Evolutionary conservation across 2,329 filamentous ascomycete species (phyloP).

Genomic region (Sphaerulina musiva): DNA sequence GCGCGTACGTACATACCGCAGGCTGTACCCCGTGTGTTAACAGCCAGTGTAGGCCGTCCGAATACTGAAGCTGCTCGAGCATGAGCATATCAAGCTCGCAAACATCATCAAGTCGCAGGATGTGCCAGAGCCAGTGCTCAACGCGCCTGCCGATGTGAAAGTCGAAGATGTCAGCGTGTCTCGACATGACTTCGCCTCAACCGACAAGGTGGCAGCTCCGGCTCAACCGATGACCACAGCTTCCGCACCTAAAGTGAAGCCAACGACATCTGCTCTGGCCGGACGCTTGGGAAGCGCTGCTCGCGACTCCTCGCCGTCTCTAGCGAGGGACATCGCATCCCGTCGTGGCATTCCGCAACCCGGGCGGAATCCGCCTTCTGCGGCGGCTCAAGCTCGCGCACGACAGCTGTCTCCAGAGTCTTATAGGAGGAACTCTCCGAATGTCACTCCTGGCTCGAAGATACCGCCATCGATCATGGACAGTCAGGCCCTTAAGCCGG

Average conservation of each 20-base stretch:
- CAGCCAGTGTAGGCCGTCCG: constrained; percentile 64
- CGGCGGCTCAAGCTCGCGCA: constrained; percentile 28
- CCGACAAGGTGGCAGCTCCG: constrained; percentile 14
- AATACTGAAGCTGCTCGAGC: constrained; percentile 75
- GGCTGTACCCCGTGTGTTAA: too few relatives aligned
- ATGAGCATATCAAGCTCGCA: constrained; percentile 78
- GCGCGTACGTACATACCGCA: neutral
- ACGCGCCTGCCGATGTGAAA: neutral
- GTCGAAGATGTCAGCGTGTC: constrained; percentile 32
- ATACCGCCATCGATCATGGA: constrained; percentile 30
- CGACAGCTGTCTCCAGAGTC: constrained; percentile 30
- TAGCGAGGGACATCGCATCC: constrained; percentile 36
- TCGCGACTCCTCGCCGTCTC: constrained; percentile 33
- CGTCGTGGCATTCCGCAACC: constrained; percentile 33
- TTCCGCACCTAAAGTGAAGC: constrained; percentile 11
- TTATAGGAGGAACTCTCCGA: constrained; percentile 17
- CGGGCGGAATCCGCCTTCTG: constrained; percentile 21
- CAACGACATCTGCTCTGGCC: constrained; percentile 22
- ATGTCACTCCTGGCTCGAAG: constrained; percentile 10
- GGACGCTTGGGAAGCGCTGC: constrained; percentile 23
- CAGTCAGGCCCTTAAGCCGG: constrained; percentile 23
- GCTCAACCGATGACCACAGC: neutral
- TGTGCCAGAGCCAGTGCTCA: constrained; percentile 5
- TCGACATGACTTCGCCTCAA: constrained; percentile 40
- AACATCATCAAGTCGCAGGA: constrained; percentile 67